A percentile compares a stretch with the other conserved stretches of the same genome.
phyloP scores from a whole-genome alignment of 1,284 basidiomycete species.

The Exobasidium rhododendri region DNA sequence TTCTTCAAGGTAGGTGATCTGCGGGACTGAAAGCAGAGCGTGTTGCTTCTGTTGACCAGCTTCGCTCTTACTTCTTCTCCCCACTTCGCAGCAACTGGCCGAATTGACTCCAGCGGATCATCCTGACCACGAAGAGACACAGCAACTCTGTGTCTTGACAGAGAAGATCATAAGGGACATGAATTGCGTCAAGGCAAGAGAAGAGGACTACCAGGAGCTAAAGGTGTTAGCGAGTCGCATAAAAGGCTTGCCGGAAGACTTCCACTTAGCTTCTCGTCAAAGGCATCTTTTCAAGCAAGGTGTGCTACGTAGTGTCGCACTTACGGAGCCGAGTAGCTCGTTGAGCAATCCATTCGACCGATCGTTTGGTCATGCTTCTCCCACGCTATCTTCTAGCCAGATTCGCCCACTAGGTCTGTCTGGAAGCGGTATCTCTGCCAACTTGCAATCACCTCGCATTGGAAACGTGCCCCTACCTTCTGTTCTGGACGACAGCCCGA shows the following conservation, averaged over 20 bases:
- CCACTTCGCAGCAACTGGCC: conserved; percentile 16
- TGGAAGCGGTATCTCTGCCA: too few species aligned
- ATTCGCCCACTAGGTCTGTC: too few species aligned
- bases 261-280: conserved; percentile 17
- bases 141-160: conserved; percentile 4
- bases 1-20: conserved; percentile 63
- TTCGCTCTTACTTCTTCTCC: not conserved
- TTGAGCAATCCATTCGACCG: not conserved
- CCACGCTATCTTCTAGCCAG: not conserved
- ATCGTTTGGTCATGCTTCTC: not conserved
- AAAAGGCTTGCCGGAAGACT: conserved; percentile 18
- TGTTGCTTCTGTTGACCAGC: not conserved
- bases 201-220: conserved; percentile 20
- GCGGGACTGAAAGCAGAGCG: not conserved
- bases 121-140: conserved; percentile 16
- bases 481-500: too few species aligned
- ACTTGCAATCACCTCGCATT: too few species aligned
- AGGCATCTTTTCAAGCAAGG: conserved; percentile 19
- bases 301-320: conserved; percentile 9
- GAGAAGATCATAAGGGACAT: conserved; percentile 20
- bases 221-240: conserved; percentile 14
- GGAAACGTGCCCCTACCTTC: too few species aligned
- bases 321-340: not conserved
- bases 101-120: conserved; percentile 19
- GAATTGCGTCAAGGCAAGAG: conserved; percentile 24